A percentile compares a stretch with the other conserved stretches of the same genome.
These are phyloP conservation scores for Vanderwaltozyma yarrowii DNA, from an alignment of 805 yeast genomes.

Conservation along the genomic window DNA sequence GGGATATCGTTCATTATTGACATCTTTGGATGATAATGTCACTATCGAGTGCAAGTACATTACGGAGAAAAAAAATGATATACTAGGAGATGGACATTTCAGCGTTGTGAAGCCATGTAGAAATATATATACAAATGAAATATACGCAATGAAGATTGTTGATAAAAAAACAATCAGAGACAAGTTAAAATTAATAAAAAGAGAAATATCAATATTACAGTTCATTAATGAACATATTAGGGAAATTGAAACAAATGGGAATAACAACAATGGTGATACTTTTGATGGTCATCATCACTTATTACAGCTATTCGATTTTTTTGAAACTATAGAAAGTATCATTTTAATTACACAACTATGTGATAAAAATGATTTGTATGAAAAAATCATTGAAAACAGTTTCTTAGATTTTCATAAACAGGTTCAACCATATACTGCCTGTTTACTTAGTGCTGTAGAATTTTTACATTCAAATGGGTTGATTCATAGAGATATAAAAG, in stretches of 20 bases:
- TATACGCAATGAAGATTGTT: slow-evolving; percentile 39
- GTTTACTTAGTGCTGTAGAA: slow-evolving; percentile 43
- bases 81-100: slow-evolving; percentile 39
- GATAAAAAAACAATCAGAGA: slow-evolving; percentile 21
- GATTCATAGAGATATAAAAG: slow-evolving; percentile 64
- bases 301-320: slow-evolving; percentile 54
- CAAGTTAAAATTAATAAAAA: slow-evolving; percentile 36
- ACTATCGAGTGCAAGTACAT: slow-evolving; percentile 23
- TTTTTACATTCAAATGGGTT: slow-evolving; percentile 50
- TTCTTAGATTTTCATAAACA: slow-evolving; percentile 37
- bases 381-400: slow-evolving; percentile 40
- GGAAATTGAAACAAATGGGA: slow-evolving; percentile 29
- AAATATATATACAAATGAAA: slow-evolving; percentile 31
- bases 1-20: neutral
- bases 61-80: slow-evolving; percentile 4
- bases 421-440: slow-evolving; percentile 39
- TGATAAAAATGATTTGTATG: slow-evolving; percentile 58
- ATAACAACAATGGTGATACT: slow-evolving; percentile 4
- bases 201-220: slow-evolving; percentile 47
- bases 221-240: slow-evolving; percentile 16
- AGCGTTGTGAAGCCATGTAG: slow-evolving; percentile 43
- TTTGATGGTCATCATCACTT: slow-evolving; percentile 38
- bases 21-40: slow-evolving; percentile 1
- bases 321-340: slow-evolving; percentile 51
- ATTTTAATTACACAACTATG: slow-evolving; percentile 59